Evolutionary conservation across 371 early-diverging fungal genomes (phyloP), one percentile per base, ranked within the genome.

Genomic region (Rhizopus stolonifer): DNA sequence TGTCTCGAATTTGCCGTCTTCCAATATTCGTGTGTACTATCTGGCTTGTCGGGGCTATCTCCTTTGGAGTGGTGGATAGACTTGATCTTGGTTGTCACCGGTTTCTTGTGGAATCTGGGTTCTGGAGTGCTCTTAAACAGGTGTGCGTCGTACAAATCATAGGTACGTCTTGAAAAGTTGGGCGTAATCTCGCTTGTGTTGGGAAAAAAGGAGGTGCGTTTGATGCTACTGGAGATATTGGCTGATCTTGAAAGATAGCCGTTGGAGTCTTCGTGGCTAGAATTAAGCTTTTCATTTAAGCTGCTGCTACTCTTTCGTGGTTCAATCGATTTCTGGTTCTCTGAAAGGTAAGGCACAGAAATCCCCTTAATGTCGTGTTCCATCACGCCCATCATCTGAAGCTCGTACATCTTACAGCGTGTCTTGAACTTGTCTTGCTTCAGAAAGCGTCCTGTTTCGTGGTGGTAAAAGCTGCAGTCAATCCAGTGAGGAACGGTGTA

Each of bases 401-500:
- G 74, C 46, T 89, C 88, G 54, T 89, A 83, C 88, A 94, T 89
- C 64, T 86, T 88, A 66, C 90, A 90, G 32, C 91, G 77, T 18
- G 85, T 74, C 49, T 76, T 73, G 55, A 83, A 85, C 48, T 81
- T 80, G 39, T 80, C 82, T 14, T 71, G 72, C 38, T 77, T 80
- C 9, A 71, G 56, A 54, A 65, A 69, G 24, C 69, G 65, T 14
- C 70, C 72, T 6, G 81, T 79, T 36, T 85, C 69, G 51, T 76
- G 69, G 58, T 81, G 82, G 71, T 87, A 95, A 60, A 93, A 97
- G 49, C 92, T 93, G 49, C 88, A 86, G 51, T 94, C 95, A 14
- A 96, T 77, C 98, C 98, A 97, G 61, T 92, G 86, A 0, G 98
- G 96, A 24, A 92, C 85, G 47, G 84, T 82, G 62, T 84, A 93